Percentiles rank a stretch among this genome's conserved stretches.
phyloP scores from a whole-genome alignment of 306 rosid species.

The Sphenostylis stenocarpa region DNA sequence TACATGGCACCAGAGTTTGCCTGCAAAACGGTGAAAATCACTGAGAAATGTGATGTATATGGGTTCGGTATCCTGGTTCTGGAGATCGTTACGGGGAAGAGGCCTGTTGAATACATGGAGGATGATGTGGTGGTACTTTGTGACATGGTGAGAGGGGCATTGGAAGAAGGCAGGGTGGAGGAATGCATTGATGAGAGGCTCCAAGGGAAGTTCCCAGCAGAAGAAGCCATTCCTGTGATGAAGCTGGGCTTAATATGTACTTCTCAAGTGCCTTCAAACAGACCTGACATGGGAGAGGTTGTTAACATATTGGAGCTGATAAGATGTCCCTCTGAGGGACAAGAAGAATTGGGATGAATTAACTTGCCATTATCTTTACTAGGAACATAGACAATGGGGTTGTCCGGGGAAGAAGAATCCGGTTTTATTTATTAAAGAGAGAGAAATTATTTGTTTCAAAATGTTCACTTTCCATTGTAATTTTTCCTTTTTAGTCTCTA shows the following conservation, averaged over 20 bases:
- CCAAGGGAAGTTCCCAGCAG: constrained; percentile 82
- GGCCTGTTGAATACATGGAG: constrained; percentile 98
- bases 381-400: constrained; percentile 46
- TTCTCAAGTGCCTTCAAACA: constrained; percentile 95
- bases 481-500: constrained; percentile 37
- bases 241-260: constrained; percentile 94
- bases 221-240: constrained; percentile 91
- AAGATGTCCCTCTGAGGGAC: constrained; percentile 95
- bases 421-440: constrained; percentile 50
- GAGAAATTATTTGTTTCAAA: constrained; percentile 31
- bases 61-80: constrained; percentile 88
- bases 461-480: constrained; percentile 26
- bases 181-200: constrained; percentile 85
- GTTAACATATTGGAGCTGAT: constrained; percentile 94
- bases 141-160: constrained; percentile 92
- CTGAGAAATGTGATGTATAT: constrained; percentile 91
- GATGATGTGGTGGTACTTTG: constrained; percentile 98
- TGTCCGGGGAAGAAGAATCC: constrained; percentile 97
- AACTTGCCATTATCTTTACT: constrained; percentile 37
- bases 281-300: constrained; percentile 98
- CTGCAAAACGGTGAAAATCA: constrained; percentile 91
- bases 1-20: constrained; percentile 99
- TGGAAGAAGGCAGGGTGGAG: constrained; percentile 94
- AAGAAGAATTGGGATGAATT: constrained; percentile 70
- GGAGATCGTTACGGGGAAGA: constrained; percentile 91